Evolutionary conservation across 805 yeast species (phyloP), one percentile per base, ranked within the genome.

Genomic region (Maudiozyma turicensis): DNA sequence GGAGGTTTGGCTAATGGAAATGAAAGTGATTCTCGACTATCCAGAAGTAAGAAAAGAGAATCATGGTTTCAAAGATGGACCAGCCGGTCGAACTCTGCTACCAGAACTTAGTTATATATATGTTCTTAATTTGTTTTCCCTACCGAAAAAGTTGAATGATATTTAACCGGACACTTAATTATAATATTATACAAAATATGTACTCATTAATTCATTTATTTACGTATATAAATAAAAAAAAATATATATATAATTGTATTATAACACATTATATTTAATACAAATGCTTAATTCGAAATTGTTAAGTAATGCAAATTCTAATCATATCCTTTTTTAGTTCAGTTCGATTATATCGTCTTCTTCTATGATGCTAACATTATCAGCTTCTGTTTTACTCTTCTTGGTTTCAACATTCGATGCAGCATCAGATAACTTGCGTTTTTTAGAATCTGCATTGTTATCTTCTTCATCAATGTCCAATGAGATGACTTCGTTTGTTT

Each of bases 61-160:
- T 65, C 71, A 6, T 76, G 80, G 80, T 71, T 75, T 52, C 72
- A 65, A 49, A 67, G 72, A 53, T 52, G 74, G 43, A 69, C 73
- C 48, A 65, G 71, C 43, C 58, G 68, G 31, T 71, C 74, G 6
- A 58, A 71, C 8, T 47, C 49, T 8, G 30, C 45, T 14, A 47
- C 32, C 14, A 34, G 49, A 37, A 6, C 45, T 8, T 47, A 47
- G 35, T 14, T 31, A 20, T 20, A 20, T 20, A 20, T 20, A 3
- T 20, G 11, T 34, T 34, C n/a, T 38, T 38, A 38, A 20, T 4
- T 20, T 33, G 10, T 33, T 33, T 33, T 33, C 4, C 26, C 26
- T 20, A 20, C 26, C 2, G 26, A 20, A 20, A 20, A 11, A 31
- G 20, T 41, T 11, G 29, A 13, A 7, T 10, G 14, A 41, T 29